Base-by-base conservation (phyloP, 2,329 filamentous ascomycete species). In the Colletotrichum agaves region DNA sequence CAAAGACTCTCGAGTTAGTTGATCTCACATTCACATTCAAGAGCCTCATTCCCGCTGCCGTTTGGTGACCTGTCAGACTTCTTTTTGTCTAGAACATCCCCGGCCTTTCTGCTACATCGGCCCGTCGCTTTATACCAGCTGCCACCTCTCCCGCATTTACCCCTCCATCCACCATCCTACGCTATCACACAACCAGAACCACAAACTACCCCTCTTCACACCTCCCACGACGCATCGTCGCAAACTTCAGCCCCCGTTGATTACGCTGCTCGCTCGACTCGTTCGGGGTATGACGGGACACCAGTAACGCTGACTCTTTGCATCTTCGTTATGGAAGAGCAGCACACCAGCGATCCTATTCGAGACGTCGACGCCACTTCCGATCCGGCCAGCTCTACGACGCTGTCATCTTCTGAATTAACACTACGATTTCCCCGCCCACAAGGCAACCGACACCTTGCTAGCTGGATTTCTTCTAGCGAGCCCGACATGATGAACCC, bases 391-490 rank as follows among this genome's bases (percentile, higher is more conserved):
- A 72, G 72, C 67, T 77, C 60, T 37, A 61, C 61, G 17, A 66
- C 67, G 44, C 71, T 79, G 35, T 80, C 81, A 33, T 74, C 72
- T 41, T 84, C 85, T 47, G 80, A 84, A 59, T 84, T 85, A 4
- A 81, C 80, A 31, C 81, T 89, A 50, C 84, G 85, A 64, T 89
- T 89, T 63, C 87, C 87, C 62, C 81, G 79, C 47, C 87, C 87
- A 0, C 81, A 84, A 73, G 87, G 85, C 60, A 88, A 83, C 71
- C 81, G 81, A 62, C 80, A 82, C 56, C 84, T 89, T 44, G 86
- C 86, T 72, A 84, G 85, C 80, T 89, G 86, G 86, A 80, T 89
- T 55, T 87, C 85, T 6, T 83, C 82, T 60, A 88, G 86, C 73
- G 82, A 85, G 33, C 85, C 85, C 59, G 83, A 86, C 77, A 87